Base-by-base conservation (phyloP, 2,329 filamentous ascomycete species). In the Aureobasidium pullulans region DNA sequence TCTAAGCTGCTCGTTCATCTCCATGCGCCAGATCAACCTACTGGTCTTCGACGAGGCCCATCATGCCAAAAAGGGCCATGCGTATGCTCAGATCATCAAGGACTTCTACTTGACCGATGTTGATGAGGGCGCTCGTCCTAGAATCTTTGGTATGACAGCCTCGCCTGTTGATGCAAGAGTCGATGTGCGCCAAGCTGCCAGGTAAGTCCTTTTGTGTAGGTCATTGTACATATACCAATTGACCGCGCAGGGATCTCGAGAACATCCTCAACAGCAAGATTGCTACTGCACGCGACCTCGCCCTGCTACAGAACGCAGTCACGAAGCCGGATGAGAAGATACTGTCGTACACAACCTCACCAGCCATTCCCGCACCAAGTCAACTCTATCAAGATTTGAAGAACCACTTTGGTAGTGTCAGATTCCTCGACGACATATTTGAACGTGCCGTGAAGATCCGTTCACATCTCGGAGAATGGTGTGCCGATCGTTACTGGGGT, bases 1-100 rank as follows among this genome's bases (percentile, higher is more conserved):
- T 65, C 80, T 99, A 2, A 82, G 86, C 63, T 87, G 88, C 66
- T 87, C 88, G 0, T 95, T 90, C 72, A 81, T 96, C 61, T 81
- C 73, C 9, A 96, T 99, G 76, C 77, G 83, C 16, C 84, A 88
- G 65, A 90, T 97, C 71, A 97, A 93, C 67, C 81, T 99, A 1
- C 78, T 99, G 39, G 85, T 97, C 61, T 96, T 99, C 64, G 94
- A 99, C 67, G 94, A 99, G 73, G 94, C 92, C 6, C 94, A 99
- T 67, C 94, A 97, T 68, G 85, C 93, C 0, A 99, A 99, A 74
- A 95, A 93, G 71, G 88, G 91, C 54, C 94, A 99, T 67, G 82
- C 90, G 0, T 99, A 96, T 69, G 90, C 93, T 61, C 81, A 80
- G 31, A 94, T 99, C 61, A 89, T 99, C 73, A 91, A 89, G 66